Evolutionary conservation across 2,329 filamentous ascomycete genomes (phyloP).

Genomic region (Talaromyces islandicus): DNA sequence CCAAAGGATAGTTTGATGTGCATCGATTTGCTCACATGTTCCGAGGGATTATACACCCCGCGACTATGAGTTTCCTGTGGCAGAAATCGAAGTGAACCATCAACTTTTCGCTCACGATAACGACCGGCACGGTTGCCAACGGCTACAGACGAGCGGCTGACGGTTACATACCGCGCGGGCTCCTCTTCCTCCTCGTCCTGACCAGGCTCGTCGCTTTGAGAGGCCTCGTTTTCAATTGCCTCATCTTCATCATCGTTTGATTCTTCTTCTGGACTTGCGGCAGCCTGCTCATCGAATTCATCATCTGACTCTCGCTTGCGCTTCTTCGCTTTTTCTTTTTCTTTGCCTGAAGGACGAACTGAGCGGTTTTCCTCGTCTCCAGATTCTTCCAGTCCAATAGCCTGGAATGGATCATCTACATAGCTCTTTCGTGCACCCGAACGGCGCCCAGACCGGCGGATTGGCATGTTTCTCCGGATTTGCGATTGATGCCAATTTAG

Average conservation of each 20-base stretch:
- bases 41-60: constrained; percentile 29
- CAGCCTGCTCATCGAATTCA: constrained; percentile 12
- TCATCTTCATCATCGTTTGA: constrained; percentile 11
- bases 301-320: constrained; percentile 14
- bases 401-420: constrained; percentile 29
- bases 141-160: background rate
- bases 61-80: constrained; percentile 29
- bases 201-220: background rate
- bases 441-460: constrained; percentile 31
- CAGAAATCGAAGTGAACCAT: constrained; percentile 16
- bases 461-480: constrained; percentile 7
- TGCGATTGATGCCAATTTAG: background rate
- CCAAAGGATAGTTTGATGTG: constrained; percentile 48
- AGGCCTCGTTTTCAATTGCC: constrained; percentile 12
- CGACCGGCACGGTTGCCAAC: background rate
- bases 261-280: constrained; percentile 13
- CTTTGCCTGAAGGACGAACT: constrained; percentile 11
- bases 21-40: constrained; percentile 37
- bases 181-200: background rate
- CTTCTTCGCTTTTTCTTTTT: constrained; percentile 11
- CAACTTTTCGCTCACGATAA: constrained; percentile 13
- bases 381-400: constrained; percentile 21
- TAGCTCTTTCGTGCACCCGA: constrained; percentile 26
- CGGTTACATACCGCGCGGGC: background rate
- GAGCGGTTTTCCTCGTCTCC: constrained; percentile 30